phyloP scores from a whole-genome alignment of 2,329 filamentous ascomycete species.

The Akanthomyces muscarius region DNA sequence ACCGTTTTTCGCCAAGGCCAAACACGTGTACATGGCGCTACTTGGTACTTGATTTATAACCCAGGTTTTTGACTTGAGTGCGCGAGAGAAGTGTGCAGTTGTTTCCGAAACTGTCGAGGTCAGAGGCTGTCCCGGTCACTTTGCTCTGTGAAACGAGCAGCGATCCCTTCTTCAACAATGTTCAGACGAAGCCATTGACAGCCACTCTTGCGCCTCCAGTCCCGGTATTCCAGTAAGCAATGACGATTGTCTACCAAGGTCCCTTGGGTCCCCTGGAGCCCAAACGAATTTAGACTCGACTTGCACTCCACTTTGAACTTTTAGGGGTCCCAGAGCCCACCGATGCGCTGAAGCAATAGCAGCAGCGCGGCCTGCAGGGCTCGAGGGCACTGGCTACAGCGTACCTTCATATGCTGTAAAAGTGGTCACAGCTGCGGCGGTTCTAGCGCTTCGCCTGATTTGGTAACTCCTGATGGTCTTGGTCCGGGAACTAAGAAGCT shows the following conservation, averaged over 20 bases:
- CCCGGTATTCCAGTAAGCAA: not conserved
- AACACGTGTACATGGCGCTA: not conserved
- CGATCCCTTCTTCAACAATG: no score
- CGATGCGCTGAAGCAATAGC: not conserved
- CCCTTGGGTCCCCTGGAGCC: not conserved
- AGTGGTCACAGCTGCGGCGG: not conserved
- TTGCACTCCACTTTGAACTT: not conserved
- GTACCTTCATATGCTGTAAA: not conserved
- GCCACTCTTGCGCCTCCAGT: no score
- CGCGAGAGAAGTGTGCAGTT: no score
- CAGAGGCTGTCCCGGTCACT: no score
- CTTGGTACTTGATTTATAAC: not conserved
- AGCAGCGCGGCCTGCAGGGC: conserved; percentile 1
- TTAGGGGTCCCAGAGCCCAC: not conserved
- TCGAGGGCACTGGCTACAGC: not conserved
- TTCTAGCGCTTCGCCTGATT: not conserved
- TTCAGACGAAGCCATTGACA: no score
- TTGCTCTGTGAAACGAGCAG: no score
- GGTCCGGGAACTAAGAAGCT: not conserved
- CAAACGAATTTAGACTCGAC: not conserved
- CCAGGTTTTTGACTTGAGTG: no score
- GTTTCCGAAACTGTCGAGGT: no score
- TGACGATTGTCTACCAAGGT: not conserved
- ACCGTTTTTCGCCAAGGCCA: not conserved
- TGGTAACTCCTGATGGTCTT: not conserved